Conservation (phyloP, 2,329 filamentous ascomycete genomes). For the Erysiphe pulchra region DNA sequence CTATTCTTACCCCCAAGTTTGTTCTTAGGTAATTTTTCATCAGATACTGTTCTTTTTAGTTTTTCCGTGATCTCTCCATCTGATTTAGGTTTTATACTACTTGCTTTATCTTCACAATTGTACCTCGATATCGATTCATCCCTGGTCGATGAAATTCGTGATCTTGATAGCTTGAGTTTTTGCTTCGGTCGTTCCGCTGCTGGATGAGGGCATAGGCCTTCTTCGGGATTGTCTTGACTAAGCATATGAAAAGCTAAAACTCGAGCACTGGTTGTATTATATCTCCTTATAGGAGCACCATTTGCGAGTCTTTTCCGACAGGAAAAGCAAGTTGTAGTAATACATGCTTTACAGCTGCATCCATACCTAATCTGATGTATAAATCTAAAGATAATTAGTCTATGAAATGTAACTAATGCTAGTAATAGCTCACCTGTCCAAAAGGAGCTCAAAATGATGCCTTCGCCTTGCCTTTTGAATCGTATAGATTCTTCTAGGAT, state of each 20-base stretch:
- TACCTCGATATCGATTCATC: neutral
- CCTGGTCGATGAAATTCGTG: neutral
- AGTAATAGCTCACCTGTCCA: conserved; percentile 30
- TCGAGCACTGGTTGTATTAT: conserved; percentile 58
- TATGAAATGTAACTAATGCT: conserved; percentile 2
- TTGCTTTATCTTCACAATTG: neutral
- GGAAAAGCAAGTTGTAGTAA: conserved; percentile 56
- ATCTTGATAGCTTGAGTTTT: neutral
- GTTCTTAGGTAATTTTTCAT: neutral
- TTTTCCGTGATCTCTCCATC: neutral
- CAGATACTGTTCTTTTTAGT: conserved; percentile 1
- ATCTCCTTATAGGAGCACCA: conserved; percentile 46
- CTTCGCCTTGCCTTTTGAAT: conserved; percentile 34
- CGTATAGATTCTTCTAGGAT: conserved; percentile 32
- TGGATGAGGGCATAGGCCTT: conserved; percentile 31
- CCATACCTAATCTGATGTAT: conserved; percentile 61
- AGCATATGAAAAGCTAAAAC: conserved; percentile 60
- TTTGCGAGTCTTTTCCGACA: conserved; percentile 42
- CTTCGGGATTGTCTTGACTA: conserved; percentile 51
- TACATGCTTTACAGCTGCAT: conserved; percentile 43
- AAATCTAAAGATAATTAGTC: conserved; percentile 27
- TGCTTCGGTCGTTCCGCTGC: conserved; percentile 3
- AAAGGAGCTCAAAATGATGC: conserved; percentile 37
- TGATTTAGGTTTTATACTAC: neutral
- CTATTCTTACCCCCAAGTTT: conserved; percentile 1